Conservation (phyloP, 1,284 basidiomycete species). For the Tilletia caries region DNA sequence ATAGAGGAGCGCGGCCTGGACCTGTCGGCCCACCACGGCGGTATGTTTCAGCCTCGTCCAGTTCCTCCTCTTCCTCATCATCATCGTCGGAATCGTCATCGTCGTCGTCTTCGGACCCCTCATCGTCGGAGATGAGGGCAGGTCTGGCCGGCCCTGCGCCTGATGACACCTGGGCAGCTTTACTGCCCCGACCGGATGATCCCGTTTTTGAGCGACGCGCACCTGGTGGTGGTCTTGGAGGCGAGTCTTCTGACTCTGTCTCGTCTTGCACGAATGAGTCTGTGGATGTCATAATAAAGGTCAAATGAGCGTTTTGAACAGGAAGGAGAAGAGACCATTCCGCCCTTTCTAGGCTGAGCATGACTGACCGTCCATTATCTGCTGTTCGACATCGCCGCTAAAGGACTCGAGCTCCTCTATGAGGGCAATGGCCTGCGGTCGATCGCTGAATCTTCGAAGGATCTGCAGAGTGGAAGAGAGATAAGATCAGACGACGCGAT, state of each 20-base stretch:
- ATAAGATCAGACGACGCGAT: neutral
- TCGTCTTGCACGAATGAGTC: constrained; percentile 6
- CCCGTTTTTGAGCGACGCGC: neutral
- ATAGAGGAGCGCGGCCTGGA: neutral
- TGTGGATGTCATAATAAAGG: neutral
- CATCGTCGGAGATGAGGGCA: neutral
- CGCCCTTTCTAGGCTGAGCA: too few species aligned
- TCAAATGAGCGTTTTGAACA: neutral
- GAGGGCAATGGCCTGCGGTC: constrained; percentile 70
- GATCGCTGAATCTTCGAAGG: constrained; percentile 75
- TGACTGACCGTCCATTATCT: constrained; percentile 65
- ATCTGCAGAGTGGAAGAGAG: constrained; percentile 59
- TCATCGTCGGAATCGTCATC: constrained; percentile 15
- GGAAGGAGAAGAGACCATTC: too few species aligned
- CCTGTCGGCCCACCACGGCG: neutral
- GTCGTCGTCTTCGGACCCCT: constrained; percentile 4
- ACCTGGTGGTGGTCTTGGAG: neutral
- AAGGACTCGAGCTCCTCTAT: constrained; percentile 80
- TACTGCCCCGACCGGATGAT: too few species aligned
- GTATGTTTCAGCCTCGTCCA: constrained; percentile 10
- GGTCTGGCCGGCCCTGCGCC: neutral
- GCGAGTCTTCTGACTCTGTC: neutral
- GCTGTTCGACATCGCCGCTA: constrained; percentile 66
- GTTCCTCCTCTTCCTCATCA: constrained; percentile 12
- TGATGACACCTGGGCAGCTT: too few species aligned